These are phyloP conservation scores for Ogataea philodendri DNA, from an alignment of 805 yeast genomes.

Conservation along the genomic window DNA sequence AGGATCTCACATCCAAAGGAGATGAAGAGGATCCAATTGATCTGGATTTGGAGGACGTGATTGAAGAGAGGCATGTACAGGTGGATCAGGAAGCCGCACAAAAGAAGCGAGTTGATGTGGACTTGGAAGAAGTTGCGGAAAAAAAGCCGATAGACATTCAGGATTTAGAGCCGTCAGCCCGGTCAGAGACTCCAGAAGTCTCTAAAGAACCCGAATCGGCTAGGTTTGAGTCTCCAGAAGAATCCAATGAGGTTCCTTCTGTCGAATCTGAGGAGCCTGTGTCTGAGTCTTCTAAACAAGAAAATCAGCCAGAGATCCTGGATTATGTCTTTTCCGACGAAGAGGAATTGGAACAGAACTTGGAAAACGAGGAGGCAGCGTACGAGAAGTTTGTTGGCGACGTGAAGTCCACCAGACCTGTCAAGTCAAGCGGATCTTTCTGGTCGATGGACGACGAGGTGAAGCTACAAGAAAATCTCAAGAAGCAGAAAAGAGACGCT, in stretches of 20 bases:
- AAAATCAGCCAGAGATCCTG: conserved; percentile 14
- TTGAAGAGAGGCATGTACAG: not conserved
- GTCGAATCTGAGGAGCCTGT: too few relatives aligned
- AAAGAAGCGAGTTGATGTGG: not conserved
- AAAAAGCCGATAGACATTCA: not conserved
- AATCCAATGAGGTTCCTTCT: not conserved
- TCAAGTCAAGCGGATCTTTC: conserved; percentile 24
- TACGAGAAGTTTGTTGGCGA: conserved; percentile 58
- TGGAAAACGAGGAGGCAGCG: conserved; percentile 69
- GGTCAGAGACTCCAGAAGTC: too few relatives aligned
- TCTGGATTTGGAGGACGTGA: too few relatives aligned
- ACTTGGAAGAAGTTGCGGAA: not conserved
- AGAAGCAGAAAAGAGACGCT: conserved; percentile 76
- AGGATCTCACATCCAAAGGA: too few relatives aligned
- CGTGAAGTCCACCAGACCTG: conserved; percentile 19
- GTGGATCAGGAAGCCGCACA: not conserved
- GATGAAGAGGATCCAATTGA: too few relatives aligned
- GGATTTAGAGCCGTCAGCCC: too few relatives aligned
- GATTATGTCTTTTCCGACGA: conserved; percentile 73
- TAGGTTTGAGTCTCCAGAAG: too few relatives aligned
- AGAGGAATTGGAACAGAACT: conserved; percentile 68
- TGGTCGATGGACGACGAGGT: conserved; percentile 43
- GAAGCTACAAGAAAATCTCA: conserved; percentile 56
- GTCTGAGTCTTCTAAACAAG: too few relatives aligned
- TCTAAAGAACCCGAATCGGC: too few relatives aligned